A percentile compares a stretch with the other conserved stretches of the same genome.
phyloP scores from a whole-genome alignment of 2,329 filamentous ascomycete species.

The Davidsoniella virescens region DNA sequence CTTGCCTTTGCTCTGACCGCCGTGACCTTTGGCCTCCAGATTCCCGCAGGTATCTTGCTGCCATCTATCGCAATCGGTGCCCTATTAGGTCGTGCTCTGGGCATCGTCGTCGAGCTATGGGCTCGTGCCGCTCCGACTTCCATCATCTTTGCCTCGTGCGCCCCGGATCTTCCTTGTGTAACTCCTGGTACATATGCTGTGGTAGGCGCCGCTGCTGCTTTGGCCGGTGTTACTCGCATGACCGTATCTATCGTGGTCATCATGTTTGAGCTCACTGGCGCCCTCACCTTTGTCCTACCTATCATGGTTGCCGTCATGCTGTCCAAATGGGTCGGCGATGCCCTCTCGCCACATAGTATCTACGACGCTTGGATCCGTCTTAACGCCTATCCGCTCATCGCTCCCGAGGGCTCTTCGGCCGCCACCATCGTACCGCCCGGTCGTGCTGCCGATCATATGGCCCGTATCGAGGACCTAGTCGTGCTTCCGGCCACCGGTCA shows the following conservation, averaged over 20 bases:
- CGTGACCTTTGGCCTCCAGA: conserved; percentile 83
- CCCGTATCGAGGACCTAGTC: conserved; percentile 73
- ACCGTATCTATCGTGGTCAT: conserved; percentile 98
- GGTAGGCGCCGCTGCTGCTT: conserved; percentile 83
- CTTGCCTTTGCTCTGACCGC: conserved; percentile 74
- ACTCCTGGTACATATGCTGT: conserved; percentile 94
- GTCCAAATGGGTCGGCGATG: conserved; percentile 95
- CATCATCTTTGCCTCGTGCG: conserved; percentile 63
- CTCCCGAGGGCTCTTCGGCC: conserved; percentile 58
- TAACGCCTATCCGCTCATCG: conserved; percentile 88
- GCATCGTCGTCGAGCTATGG: conserved; percentile 79
- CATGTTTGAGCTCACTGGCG: conserved; percentile 96
- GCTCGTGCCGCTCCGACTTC: conserved; percentile 63
- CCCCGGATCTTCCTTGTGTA: conserved; percentile 73
- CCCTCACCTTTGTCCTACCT: conserved; percentile 86
- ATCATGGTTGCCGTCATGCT: conserved; percentile 99
- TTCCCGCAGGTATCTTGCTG: conserved; percentile 88
- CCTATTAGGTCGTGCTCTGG: conserved; percentile 73
- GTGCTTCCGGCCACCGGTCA: conserved; percentile 77
- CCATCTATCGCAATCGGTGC: conserved; percentile 94
- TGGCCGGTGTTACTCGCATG: conserved; percentile 87
- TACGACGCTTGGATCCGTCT: conserved; percentile 97
- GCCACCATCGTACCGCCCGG: conserved; percentile 65
- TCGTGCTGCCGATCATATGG: conserved; percentile 80
- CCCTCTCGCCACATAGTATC: conserved; percentile 80